Base-by-base conservation (phyloP, 2,329 filamentous ascomycete species). In the Penicillium italicum region DNA sequence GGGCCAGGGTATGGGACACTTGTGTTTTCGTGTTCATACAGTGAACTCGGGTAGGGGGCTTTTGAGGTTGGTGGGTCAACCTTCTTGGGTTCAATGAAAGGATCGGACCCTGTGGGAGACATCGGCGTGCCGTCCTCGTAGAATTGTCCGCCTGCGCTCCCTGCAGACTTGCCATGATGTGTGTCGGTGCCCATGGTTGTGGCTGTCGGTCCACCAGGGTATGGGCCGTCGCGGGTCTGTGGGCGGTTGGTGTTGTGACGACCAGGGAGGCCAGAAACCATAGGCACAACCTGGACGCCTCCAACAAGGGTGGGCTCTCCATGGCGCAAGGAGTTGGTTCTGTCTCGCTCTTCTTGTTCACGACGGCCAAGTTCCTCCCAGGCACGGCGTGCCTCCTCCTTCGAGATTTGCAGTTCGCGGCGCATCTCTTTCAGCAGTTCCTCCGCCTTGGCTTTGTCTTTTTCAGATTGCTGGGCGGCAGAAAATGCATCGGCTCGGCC, bases 341-440 rank as follows among this genome's bases (percentile, higher is more conserved):
- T 84, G 61, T 97, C 92, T 6, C 93, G 85, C 73, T 97, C 93
- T 74, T 95, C 90, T 69, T 97, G 91, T 73, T 97, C 94, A 49
- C 91, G 85, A 49, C 93, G 84, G 24, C 94, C 94, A 1, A 99
- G 84, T 74, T 97, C 94, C 76, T 99, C 94, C 94, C 94, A 99
- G 1, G 94, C 94, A 55, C 94, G 85, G 34, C 93, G 86, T 9
- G 94, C 93, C 74, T 99, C 94, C 65, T 97, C 93, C 69, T 96
- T 97, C 37, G 92, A 95, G 58, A 99, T 99, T 66, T 89, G 84
- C 37, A 97, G 80, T 74, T 99, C 94, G 60, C 94, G 90, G 65
- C 89, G 88, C 88, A 96, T 91, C 73, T 97, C 94, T 16, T 82
- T 80, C n/a, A 96, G 82, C 64, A 91, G 81, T 67, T 90, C 90